Conservation (phyloP, 768 basidiomycete genomes). For the Lactarius indigo region DNA sequence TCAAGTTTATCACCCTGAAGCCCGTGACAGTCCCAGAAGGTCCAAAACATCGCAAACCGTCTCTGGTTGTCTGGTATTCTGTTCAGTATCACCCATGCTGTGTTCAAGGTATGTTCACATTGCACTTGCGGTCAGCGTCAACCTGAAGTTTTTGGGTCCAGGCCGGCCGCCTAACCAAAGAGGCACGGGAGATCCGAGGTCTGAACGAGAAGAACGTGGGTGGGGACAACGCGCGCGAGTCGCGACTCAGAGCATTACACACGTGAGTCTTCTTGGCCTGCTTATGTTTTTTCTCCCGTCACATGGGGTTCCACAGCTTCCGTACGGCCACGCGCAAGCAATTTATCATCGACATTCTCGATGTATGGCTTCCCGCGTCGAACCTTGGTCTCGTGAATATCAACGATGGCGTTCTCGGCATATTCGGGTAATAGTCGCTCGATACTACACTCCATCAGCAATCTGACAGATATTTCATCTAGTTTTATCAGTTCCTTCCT, state of each 20-base stretch:
- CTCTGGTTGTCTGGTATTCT: constrained; percentile 89
- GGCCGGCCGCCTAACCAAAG: constrained; percentile 59
- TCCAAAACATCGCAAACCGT: constrained; percentile 66
- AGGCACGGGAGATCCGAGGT: constrained; percentile 51
- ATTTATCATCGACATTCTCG: constrained; percentile 78
- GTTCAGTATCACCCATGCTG: constrained; percentile 68
- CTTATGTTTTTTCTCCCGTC: constrained; percentile 15
- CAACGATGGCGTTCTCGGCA: constrained; percentile 82
- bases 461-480: constrained; percentile 11
- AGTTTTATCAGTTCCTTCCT: constrained; percentile 54
- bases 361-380: constrained; percentile 87
- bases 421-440: constrained; percentile 65
- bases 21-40: constrained; percentile 57
- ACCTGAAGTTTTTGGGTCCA: constrained; percentile 29
- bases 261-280: constrained; percentile 39
- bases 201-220: constrained; percentile 67
- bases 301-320: constrained; percentile 40
- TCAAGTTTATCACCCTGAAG: constrained; percentile 59
- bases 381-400: constrained; percentile 70
- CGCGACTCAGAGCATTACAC: constrained; percentile 54
- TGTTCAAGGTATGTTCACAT: constrained; percentile 52
- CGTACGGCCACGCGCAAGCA: constrained; percentile 69
- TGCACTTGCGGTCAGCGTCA: background rate
- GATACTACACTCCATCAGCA: background rate
- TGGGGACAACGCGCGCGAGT: constrained; percentile 61